These are phyloP conservation scores for Pulveroboletus frians DNA, from an alignment of 768 basidiomycete genomes.

Conservation along the genomic window DNA sequence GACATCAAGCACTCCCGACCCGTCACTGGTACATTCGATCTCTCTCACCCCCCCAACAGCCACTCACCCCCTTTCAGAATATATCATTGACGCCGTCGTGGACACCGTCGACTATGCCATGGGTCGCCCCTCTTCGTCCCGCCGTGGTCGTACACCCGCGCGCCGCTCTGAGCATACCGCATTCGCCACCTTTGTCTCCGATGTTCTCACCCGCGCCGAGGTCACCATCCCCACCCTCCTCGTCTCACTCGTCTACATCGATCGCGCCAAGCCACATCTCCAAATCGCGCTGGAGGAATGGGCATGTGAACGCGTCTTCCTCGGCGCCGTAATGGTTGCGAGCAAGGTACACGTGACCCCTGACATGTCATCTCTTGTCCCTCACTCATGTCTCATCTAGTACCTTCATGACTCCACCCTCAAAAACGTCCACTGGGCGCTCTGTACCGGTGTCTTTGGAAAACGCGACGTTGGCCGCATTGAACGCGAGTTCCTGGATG, in stretches of 20 bases:
- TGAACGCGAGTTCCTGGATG: conserved; percentile 77
- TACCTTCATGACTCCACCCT: conserved; percentile 86
- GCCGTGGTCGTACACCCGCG: conserved; percentile 43
- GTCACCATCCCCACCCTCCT: conserved; percentile 66
- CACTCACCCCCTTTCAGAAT: conserved; percentile 41
- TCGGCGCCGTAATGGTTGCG: conserved; percentile 83
- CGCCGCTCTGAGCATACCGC: conserved; percentile 49
- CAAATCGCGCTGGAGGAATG: conserved; percentile 79
- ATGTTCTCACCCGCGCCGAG: conserved; percentile 69
- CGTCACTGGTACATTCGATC: conserved; percentile 53
- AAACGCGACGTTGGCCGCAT: conserved; percentile 77
- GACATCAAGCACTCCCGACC: conserved; percentile 56
- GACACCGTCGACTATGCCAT: conserved; percentile 76
- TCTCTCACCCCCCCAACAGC: neutral
- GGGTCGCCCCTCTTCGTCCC: conserved; percentile 56
- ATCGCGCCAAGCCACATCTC: conserved; percentile 71
- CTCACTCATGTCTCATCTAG: conserved; percentile 30
- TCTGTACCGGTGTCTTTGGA: conserved; percentile 79
- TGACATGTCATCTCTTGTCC: conserved; percentile 4
- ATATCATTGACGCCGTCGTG: conserved; percentile 60
- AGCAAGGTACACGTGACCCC: conserved; percentile 56
- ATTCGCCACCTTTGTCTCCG: conserved; percentile 61
- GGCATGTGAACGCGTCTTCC: conserved; percentile 87
- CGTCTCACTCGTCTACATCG: conserved; percentile 69
- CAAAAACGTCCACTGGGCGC: conserved; percentile 88